A percentile compares a stretch with the other conserved stretches of the same genome.
These are phyloP conservation scores for Tetrahymena elliotti DNA, from an alignment of 73 alveolate species.

Conservation along the genomic window DNA sequence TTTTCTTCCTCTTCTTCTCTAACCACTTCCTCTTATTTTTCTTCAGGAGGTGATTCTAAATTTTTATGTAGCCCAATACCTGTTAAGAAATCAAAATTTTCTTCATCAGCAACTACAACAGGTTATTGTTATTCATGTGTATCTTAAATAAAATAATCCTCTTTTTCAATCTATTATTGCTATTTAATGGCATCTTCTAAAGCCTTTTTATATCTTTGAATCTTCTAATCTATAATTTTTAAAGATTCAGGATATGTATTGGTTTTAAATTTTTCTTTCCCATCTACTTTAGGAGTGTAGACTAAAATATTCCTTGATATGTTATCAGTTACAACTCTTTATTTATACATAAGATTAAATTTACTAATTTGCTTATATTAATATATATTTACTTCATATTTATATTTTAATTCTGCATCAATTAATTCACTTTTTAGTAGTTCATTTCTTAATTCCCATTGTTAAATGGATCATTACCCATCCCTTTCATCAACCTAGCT, in stretches of 20 bases:
- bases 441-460: background rate
- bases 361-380: background rate
- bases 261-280: background rate
- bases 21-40: background rate
- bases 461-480: background rate
- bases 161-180: background rate
- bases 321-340: background rate
- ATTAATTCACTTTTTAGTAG: background rate
- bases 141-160: background rate
- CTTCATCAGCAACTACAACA: background rate
- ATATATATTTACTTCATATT: background rate
- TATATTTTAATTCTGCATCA: background rate
- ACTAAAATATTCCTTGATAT: background rate
- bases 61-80: background rate
- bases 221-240: background rate
- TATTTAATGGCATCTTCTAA: background rate
- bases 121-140: background rate
- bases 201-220: background rate
- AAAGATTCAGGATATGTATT: background rate
- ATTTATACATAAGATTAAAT: background rate
- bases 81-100: background rate
- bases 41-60: background rate
- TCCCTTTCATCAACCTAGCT: background rate
- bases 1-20: background rate
- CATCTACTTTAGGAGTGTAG: background rate